phyloP scores from a whole-genome alignment of 2,329 filamentous ascomycete genomes.

The Hypoxylon sp. region DNA sequence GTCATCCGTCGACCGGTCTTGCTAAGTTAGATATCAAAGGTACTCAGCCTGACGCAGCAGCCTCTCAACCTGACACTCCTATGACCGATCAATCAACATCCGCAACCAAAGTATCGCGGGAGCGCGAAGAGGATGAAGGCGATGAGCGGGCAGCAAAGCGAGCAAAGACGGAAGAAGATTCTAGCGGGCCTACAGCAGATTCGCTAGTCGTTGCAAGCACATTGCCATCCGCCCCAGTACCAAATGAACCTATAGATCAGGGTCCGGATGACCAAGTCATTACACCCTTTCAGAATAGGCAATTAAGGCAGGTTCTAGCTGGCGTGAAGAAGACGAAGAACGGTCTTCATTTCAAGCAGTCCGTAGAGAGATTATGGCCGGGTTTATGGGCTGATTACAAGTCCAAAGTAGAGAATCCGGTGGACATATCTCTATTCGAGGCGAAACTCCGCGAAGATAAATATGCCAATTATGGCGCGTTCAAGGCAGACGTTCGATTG shows the following conservation, averaged over 20 bases:
- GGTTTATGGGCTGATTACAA: conserved; percentile 81
- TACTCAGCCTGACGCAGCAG: conserved; percentile 45
- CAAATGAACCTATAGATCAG: conserved; percentile 48
- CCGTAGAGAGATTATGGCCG: conserved; percentile 83
- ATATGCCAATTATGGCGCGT: conserved; percentile 79
- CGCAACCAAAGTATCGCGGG: conserved; percentile 74
- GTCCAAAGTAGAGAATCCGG: conserved; percentile 79
- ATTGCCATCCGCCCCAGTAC: conserved; percentile 45
- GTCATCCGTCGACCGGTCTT: conserved; percentile 52
- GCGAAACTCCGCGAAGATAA: conserved; percentile 78
- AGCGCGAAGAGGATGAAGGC: conserved; percentile 80
- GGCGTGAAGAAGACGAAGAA: conserved; percentile 89
- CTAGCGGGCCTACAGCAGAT: conserved; percentile 49
- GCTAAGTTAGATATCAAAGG: conserved; percentile 54
- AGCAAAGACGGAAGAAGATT: conserved; percentile 77
- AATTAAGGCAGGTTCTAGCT: conserved; percentile 72
- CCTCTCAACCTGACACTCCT: conserved; percentile 46
- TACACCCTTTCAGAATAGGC: conserved; percentile 52
- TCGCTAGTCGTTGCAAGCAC: conserved; percentile 48
- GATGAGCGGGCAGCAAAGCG: conserved; percentile 83
- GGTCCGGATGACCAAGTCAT: conserved; percentile 65
- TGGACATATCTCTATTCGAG: conserved; percentile 89
- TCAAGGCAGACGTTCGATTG: conserved; percentile 80
- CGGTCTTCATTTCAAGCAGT: conserved; percentile 80
- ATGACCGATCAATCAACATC: conserved; percentile 49